phyloP scores from a whole-genome alignment of 305 asterid species.

The Petunia hybrid region DNA sequence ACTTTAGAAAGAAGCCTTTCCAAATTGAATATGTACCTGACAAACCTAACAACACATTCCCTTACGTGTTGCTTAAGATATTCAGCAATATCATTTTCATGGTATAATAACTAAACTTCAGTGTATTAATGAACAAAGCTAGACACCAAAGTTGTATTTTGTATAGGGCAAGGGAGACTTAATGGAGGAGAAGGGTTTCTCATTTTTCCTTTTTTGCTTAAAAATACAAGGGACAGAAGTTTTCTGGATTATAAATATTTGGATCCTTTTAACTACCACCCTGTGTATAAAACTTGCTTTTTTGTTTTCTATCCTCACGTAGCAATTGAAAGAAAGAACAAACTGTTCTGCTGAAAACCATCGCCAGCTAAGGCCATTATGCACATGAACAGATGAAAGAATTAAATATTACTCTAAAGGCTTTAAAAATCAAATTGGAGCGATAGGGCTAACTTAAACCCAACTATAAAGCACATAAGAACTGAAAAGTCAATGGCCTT shows the following conservation, averaged over 20 bases:
- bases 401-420: not conserved
- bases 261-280: not conserved
- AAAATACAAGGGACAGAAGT: not conserved
- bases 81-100: not conserved
- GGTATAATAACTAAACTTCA: not conserved
- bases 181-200: not conserved
- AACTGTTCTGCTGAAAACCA: not conserved
- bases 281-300: not conserved
- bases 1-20: not conserved
- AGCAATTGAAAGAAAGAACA: conserved; percentile 25
- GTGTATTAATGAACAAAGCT: not conserved
- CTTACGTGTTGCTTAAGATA: not conserved
- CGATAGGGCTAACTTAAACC: conserved; percentile 13
- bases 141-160: conserved; percentile 17
- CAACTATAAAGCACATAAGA: not conserved
- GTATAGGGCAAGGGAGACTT: not conserved
- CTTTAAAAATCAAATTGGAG: not conserved
- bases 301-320: conserved; percentile 7
- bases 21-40: conserved; percentile 6
- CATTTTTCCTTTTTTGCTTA: not conserved
- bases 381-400: not conserved
- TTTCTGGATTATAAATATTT: not conserved
- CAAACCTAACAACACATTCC: not conserved
- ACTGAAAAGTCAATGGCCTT: not conserved
- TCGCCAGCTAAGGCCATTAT: not conserved